phyloP scores from a whole-genome alignment of 306 rosid genomes.

The Inga oerstediana region DNA sequence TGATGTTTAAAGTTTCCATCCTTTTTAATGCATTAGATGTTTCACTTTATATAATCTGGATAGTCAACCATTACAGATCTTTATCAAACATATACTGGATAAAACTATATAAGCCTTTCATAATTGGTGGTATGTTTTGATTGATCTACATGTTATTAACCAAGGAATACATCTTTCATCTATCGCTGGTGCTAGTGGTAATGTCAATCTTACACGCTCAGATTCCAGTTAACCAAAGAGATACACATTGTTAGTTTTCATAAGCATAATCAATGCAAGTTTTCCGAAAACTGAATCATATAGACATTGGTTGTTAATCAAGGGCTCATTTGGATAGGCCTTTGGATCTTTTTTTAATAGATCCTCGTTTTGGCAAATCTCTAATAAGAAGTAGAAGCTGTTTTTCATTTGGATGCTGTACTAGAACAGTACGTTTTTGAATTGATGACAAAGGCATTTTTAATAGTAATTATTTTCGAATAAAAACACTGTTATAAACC shows the following conservation, averaged over 20 bases:
- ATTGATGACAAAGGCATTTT: background rate
- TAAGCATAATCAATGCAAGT: background rate
- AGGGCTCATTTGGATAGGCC: background rate
- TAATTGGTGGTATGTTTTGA: conserved; percentile 18
- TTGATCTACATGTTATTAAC: conserved; percentile 3
- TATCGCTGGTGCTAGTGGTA: conserved; percentile 1
- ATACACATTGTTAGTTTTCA: background rate
- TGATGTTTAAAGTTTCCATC: background rate
- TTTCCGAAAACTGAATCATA: background rate
- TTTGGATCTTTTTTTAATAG: background rate
- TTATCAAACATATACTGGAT: background rate
- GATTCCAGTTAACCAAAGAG: conserved; percentile 11
- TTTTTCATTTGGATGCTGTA: background rate
- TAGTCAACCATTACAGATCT: conserved; percentile 17
- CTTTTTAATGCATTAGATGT: background rate
- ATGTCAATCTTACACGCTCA: background rate
- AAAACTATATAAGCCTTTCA: conserved; percentile 7
- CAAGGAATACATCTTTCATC: background rate
- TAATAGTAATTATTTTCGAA: background rate
- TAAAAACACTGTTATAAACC: background rate
- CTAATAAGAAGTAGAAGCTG: background rate
- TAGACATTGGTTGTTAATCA: background rate
- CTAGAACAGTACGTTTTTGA: background rate
- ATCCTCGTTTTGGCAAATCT: background rate
- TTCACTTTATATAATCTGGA: background rate